phyloP scores from a whole-genome alignment of 2,329 filamentous ascomycete genomes.

The Tolypocladium amazonense region DNA sequence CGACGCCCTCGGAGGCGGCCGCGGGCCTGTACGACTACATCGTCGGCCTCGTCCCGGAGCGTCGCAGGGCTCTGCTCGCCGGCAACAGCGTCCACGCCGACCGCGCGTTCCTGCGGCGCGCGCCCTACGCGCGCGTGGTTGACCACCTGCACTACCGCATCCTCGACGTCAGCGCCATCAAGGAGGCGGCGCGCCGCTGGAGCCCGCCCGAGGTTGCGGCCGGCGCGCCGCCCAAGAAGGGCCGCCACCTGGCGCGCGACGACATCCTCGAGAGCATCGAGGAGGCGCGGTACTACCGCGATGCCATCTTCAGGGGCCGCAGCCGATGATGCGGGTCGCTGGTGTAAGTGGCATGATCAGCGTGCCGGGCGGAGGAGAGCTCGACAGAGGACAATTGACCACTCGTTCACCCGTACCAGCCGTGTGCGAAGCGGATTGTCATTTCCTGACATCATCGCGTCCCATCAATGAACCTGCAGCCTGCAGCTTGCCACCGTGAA shows the following conservation, averaged over 20 bases:
- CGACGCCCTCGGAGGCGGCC: slow-evolving; percentile 63
- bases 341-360: neutral
- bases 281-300: slow-evolving; percentile 76
- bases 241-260: slow-evolving; percentile 69
- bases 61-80: slow-evolving; percentile 62
- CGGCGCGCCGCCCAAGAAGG: slow-evolving; percentile 60
- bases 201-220: slow-evolving; percentile 35
- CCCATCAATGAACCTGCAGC: neutral
- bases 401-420: neutral
- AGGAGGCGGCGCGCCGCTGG: slow-evolving; percentile 84
- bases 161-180: slow-evolving; percentile 83
- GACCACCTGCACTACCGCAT: slow-evolving; percentile 82
- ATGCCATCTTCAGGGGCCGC: slow-evolving; percentile 48
- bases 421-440: neutral
- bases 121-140: slow-evolving; percentile 63
- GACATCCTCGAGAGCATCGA: slow-evolving; percentile 94
- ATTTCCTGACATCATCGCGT: neutral
- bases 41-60: slow-evolving; percentile 55
- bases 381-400: neutral
- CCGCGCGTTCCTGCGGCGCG: slow-evolving; percentile 63
- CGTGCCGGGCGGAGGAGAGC: neutral
- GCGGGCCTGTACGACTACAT: slow-evolving; percentile 69
- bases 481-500: neutral
- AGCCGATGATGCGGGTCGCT: neutral
- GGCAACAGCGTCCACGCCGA: slow-evolving; percentile 94